These are phyloP conservation scores for Pezizomycotina sp. DNA, from an alignment of 2,329 filamentous ascomycete genomes.

Conservation along the genomic window DNA sequence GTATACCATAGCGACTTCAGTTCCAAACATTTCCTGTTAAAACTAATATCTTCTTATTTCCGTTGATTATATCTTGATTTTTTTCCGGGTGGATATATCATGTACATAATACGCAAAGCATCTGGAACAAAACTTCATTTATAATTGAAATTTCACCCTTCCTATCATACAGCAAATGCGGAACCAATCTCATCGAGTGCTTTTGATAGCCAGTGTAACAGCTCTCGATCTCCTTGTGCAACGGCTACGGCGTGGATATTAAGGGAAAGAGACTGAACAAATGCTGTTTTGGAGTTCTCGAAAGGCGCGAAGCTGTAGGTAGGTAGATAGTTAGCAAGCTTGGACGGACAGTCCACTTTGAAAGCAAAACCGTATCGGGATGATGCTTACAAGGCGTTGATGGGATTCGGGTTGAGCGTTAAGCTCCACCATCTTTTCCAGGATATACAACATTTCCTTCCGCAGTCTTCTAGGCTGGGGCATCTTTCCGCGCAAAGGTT, in stretches of 20 bases:
- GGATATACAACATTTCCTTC: constrained; percentile 57
- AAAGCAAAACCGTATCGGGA: constrained; percentile 10
- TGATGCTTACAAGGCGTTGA: constrained; percentile 30
- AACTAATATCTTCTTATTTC: no score
- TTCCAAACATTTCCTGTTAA: no score
- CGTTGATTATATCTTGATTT: no score
- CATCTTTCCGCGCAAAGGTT: constrained; percentile 74
- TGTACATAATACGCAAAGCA: no score
- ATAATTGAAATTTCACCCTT: not conserved
- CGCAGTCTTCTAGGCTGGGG: constrained; percentile 71
- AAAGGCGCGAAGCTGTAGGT: constrained; percentile 15
- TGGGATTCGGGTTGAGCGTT: constrained; percentile 52
- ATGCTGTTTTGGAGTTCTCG: constrained; percentile 51
- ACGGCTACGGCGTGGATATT: constrained; percentile 47
- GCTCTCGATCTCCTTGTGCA: constrained; percentile 45
- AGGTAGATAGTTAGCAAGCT: constrained; percentile 3
- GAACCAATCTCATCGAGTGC: constrained; percentile 46
- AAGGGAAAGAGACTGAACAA: constrained; percentile 67
- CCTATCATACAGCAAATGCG: constrained; percentile 33
- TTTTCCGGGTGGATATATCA: no score
- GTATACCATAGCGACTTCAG: no score
- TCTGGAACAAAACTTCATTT: no score
- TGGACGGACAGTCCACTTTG: constrained; percentile 4
- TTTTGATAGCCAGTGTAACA: constrained; percentile 41
- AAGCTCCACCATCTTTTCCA: constrained; percentile 50